Conservation (phyloP, 148 eudicot genomes). For the Pharnaceum exiguum region DNA sequence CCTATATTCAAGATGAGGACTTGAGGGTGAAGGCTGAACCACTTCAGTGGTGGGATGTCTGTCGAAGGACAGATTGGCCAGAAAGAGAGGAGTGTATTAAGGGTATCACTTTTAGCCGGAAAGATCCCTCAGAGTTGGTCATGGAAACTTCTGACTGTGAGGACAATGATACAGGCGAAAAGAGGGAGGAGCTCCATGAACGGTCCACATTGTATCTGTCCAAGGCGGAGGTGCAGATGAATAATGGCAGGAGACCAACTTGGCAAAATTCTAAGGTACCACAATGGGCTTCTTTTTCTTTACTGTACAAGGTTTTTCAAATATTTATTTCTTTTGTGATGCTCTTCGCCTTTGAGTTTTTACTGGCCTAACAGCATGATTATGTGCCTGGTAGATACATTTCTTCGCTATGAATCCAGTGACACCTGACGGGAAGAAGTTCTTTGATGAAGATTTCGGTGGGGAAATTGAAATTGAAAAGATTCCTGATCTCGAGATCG, state of each 20-base stretch:
- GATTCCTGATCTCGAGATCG: slow-evolving; percentile 55
- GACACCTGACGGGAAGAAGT: slow-evolving; percentile 18
- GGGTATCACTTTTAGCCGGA: slow-evolving; percentile 41
- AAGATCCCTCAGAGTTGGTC: slow-evolving; percentile 24
- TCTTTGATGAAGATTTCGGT: slow-evolving; percentile 18
- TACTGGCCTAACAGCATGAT: slow-evolving; percentile 3
- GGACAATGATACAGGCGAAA: slow-evolving; percentile 36
- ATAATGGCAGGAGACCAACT: slow-evolving; percentile 54
- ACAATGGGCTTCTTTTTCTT: slow-evolving; percentile 8
- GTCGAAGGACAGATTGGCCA: slow-evolving; percentile 91
- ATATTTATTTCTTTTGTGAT: not conserved
- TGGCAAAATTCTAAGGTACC: slow-evolving; percentile 89
- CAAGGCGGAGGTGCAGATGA: slow-evolving; percentile 86
- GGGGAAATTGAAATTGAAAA: slow-evolving; percentile 87
- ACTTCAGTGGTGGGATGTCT: slow-evolving; percentile 96
- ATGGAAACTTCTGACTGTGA: slow-evolving; percentile 40
- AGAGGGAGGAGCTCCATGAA: slow-evolving; percentile 46
- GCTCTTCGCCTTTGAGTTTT: not conserved
- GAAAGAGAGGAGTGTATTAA: slow-evolving; percentile 73
- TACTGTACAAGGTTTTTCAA: not conserved
- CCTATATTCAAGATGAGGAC: slow-evolving; percentile 68
- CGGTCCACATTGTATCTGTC: slow-evolving; percentile 70
- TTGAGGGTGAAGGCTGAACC: slow-evolving; percentile 71
- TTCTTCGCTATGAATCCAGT: slow-evolving; percentile 50
- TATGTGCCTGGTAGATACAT: slow-evolving; percentile 40